Evolutionary conservation across 441 rosid genomes (phyloP), one percentile per base, ranked within the genome.

Genomic region (Arabidopsis lyrata): DNA sequence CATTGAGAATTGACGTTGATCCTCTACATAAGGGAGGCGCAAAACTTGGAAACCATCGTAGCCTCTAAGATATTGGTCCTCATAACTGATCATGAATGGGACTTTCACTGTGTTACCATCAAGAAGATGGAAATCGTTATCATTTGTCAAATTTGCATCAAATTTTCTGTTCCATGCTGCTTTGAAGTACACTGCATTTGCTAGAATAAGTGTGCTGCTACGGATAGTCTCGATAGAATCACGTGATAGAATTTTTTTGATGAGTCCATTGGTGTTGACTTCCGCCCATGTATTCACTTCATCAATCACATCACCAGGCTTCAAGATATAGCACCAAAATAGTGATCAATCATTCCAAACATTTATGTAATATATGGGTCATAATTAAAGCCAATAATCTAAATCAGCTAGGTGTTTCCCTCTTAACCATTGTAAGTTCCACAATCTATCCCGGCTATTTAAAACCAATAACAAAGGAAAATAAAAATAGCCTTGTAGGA

Each of bases 111-210:
- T 59, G 66, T 71, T 81, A 27, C 91, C 97, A 64, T 78, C 77
- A 50, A 81, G 68, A 72, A 89, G 92, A 78, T 86, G 71, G 77
- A 93, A 90, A 38, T 90, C 90, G 48, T 70, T 9, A 16, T 87
- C 87, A 64, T 84, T 78, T n/a, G 95, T 86, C 14, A 77, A 60
- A 0, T 82, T 77, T 5, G 83, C 69, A 80, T 89, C 83, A n/a
- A 90, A 90, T 48, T 83, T 84, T 39, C 81, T 82, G 53, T 59
- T 76, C 95, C 98, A 93, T 59, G 86, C 82, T 65, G 87, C 95
- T 81, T 90, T 89, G 77, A 93, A 93, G 58, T 93, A 90, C 2
- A 93, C 78, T n/a, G 91, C 97, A 82, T 89, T 93, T 3, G 88
- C 84, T 11, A 90, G 77, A 18, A 93, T 75, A 39, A 90, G 87